Conservation (phyloP, 768 basidiomycete genomes). For the Agrocybe praecox region DNA sequence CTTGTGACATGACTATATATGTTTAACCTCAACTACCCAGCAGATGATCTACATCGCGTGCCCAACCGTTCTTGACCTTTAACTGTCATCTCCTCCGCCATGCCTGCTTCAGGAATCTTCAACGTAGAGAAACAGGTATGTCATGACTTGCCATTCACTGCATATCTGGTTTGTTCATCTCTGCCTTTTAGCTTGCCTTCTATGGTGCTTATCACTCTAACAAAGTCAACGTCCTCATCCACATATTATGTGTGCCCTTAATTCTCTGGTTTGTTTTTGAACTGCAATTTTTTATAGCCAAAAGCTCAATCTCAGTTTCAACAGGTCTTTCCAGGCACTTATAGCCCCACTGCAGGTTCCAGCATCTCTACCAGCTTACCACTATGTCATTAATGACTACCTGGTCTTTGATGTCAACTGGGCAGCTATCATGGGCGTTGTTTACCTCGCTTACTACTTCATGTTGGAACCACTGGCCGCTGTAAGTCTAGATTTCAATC, state of each 20-base stretch:
- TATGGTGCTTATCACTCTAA: slow-evolving; percentile 94
- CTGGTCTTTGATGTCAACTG: slow-evolving; percentile 73
- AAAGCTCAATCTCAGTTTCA: not conserved
- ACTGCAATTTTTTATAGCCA: not conserved
- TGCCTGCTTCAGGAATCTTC: slow-evolving; percentile 47
- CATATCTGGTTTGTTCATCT: not conserved
- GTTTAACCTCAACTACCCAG: slow-evolving; percentile 11
- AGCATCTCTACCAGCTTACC: slow-evolving; percentile 52
- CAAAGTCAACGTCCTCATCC: slow-evolving; percentile 80
- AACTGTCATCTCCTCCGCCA: slow-evolving; percentile 26
- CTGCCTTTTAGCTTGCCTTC: slow-evolving; percentile 71
- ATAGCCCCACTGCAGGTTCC: slow-evolving; percentile 51
- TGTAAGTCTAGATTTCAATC: slow-evolving; percentile 48
- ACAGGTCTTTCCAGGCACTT: slow-evolving; percentile 67
- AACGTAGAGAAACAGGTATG: slow-evolving; percentile 73
- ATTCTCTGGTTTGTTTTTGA: slow-evolving; percentile 66
- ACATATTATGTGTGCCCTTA: slow-evolving; percentile 83
- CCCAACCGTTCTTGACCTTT: slow-evolving; percentile 4
- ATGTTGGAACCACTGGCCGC: slow-evolving; percentile 83
- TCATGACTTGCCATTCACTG: slow-evolving; percentile 1
- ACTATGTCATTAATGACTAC: slow-evolving; percentile 58
- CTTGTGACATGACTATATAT: slow-evolving; percentile 16
- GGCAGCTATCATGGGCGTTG: slow-evolving; percentile 55
- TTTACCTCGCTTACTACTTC: slow-evolving; percentile 78
- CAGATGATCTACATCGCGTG: slow-evolving; percentile 4